Evolutionary conservation across 805 yeast genomes (phyloP).

Genomic region (Myxozyma melibiosi): DNA sequence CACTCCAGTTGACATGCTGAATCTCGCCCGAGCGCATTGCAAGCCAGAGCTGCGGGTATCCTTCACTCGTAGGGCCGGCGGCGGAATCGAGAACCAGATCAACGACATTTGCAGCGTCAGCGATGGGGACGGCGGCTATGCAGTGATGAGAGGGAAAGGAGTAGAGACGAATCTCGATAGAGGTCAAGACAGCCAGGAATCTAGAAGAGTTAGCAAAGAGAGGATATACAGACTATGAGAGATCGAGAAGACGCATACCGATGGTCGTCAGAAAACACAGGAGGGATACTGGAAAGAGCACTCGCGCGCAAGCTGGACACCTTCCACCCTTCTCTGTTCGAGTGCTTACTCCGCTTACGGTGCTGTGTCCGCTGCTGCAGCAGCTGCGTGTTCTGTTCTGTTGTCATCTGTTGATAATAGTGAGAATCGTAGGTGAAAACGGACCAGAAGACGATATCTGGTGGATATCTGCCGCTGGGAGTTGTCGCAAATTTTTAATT

Average conservation of each 20-base stretch:
- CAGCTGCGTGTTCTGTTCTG: too few species aligned
- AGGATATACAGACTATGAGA: background rate
- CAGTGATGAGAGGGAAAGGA: constrained; percentile 42
- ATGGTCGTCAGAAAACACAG: constrained; percentile 43
- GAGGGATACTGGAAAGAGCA: constrained; percentile 41
- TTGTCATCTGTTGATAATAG: too few species aligned
- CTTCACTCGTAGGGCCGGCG: constrained; percentile 21
- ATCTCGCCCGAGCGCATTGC: constrained; percentile 37
- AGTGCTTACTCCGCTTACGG: constrained; percentile 7
- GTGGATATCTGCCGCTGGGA: background rate
- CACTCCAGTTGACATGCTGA: constrained; percentile 37
- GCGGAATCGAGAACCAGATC: constrained; percentile 40
- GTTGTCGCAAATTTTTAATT: background rate
- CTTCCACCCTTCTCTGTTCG: constrained; percentile 27
- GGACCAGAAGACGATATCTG: too few species aligned
- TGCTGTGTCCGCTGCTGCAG: constrained; percentile 2
- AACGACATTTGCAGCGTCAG: constrained; percentile 39
- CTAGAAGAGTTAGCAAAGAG: background rate
- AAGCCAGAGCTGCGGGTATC: constrained; percentile 38
- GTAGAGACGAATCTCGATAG: constrained; percentile 45
- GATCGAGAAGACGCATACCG: constrained; percentile 16
- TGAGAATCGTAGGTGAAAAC: too few species aligned
- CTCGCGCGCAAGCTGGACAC: constrained; percentile 42
- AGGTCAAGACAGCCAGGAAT: constrained; percentile 43
- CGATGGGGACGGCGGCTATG: constrained; percentile 40